Percentiles rank a stretch among this genome's conserved stretches.
These are phyloP conservation scores for Lodderomyces elongisporus DNA, from an alignment of 1,139 yeast species.

Conservation along the genomic window DNA sequence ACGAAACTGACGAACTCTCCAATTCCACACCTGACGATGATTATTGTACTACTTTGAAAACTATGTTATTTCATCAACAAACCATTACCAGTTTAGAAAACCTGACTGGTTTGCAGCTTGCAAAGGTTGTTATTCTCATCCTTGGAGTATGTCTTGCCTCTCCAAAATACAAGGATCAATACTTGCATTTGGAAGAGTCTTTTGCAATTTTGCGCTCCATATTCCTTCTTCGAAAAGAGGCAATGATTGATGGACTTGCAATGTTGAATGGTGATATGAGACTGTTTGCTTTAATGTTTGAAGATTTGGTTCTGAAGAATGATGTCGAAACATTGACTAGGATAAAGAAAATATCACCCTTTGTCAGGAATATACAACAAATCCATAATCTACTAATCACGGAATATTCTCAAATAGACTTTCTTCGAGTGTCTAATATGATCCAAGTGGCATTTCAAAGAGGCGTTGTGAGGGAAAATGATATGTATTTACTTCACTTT, in stretches of 20 bases:
- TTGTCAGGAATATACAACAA: conserved; percentile 24
- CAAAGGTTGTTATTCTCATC: conserved; percentile 27
- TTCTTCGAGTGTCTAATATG: conserved; percentile 30
- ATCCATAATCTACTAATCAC: conserved; percentile 20
- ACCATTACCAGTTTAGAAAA: conserved; percentile 31
- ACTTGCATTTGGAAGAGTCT: conserved; percentile 18
- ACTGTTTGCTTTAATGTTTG: conserved; percentile 28
- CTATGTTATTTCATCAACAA: conserved; percentile 42
- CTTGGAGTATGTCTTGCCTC: conserved; percentile 24
- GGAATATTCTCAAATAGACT: conserved; percentile 18
- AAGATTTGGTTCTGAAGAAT: conserved; percentile 27
- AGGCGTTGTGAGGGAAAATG: no score
- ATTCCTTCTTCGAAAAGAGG: conserved; percentile 28
- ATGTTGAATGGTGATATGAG: conserved; percentile 16
- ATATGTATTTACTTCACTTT: no score
- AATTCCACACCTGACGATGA: no score
- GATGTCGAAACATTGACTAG: conserved; percentile 34
- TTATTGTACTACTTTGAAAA: conserved; percentile 25
- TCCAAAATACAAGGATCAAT: neutral
- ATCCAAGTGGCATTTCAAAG: conserved; percentile 9
- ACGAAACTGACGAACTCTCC: conserved; percentile 2
- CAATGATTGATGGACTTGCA: conserved; percentile 17
- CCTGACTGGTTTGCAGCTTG: conserved; percentile 26
- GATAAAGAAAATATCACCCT: conserved; percentile 28
- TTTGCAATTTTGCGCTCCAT: conserved; percentile 37